phyloP scores from a whole-genome alignment of 2,329 filamentous ascomycete species.

The Alternaria panax region DNA sequence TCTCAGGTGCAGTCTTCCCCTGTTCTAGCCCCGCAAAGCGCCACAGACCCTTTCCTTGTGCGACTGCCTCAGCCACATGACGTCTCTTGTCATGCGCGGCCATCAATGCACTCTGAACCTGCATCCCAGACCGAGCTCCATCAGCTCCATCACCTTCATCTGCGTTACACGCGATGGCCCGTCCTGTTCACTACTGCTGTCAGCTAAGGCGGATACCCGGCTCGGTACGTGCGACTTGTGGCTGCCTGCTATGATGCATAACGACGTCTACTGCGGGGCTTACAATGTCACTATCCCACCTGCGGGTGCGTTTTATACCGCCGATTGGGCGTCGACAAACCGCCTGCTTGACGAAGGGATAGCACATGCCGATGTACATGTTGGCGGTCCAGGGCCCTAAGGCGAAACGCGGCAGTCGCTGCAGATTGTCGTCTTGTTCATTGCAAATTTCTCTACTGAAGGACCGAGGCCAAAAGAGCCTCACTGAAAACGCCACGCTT shows the following conservation, averaged over 20 bases:
- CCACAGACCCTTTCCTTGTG: constrained; percentile 19
- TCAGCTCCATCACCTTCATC: neutral
- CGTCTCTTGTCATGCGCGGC: constrained; percentile 9
- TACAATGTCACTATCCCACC: neutral
- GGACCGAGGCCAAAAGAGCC: neutral
- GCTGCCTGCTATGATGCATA: constrained; percentile 15
- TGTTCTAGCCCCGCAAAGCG: constrained; percentile 23
- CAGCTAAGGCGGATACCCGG: constrained; percentile 14
- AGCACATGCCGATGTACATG: constrained; percentile 9
- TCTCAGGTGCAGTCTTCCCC: constrained; percentile 7
- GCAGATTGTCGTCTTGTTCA: neutral
- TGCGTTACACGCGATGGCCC: neutral
- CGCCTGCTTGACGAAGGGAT: constrained; percentile 10
- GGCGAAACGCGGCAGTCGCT: neutral
- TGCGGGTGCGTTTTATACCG: neutral
- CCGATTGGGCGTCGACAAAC: constrained; percentile 16
- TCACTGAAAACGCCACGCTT: constrained; percentile 13
- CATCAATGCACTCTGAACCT: neutral
- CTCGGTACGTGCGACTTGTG: constrained; percentile 9
- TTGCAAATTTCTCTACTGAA: neutral
- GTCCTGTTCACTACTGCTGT: neutral
- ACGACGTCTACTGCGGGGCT: constrained; percentile 22
- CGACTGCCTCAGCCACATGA: constrained; percentile 18
- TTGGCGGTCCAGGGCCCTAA: constrained; percentile 12
- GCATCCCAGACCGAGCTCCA: neutral